Evolutionary conservation across 2,329 filamentous ascomycete species (phyloP), one percentile per base, ranked within the genome.

Genomic region (Aotearoamyces nothofagi): DNA sequence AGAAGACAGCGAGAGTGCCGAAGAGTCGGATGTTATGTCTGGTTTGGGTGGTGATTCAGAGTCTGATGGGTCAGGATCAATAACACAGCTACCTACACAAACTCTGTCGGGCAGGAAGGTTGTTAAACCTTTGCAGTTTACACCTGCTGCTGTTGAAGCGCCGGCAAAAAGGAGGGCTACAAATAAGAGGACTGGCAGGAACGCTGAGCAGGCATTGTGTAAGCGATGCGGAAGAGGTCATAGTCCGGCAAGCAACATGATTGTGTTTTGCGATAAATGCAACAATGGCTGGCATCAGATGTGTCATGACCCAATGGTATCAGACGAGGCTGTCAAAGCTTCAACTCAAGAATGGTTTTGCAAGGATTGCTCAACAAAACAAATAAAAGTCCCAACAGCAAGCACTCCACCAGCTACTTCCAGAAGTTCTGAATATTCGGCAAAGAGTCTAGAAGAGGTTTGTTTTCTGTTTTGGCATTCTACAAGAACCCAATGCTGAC

Each of bases 261-360:
- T 92, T 47, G 80, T 90, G 3, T 83, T 86, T 51, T 92, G 82
- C 55, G 79, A 87, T 52, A 73, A 73, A 10, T 92, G 82, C 56
- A 80, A 82, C 47, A 61, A 63, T 16, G 69, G 74, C 23, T 92
- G 82, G 67, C 82, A 92, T 51, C 79, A 84, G 49, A 69, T 71
- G 43, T 92, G 82, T 45, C 81, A 92, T 49, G 66, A 79, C 33
- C 81, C 81, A 1, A 65, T 66, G 6, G 80, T 92, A 35, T 62
- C 66, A n/a, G 67, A 76, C 36, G 68, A 75, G 11, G 69, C 78
- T 12, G 66, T 86, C 26, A 62, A 63, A 19, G 66, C 80, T 35
- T 60, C 72, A 37, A 67, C 69, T 36, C 68, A 68, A 34, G 69
- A 74, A 38, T 90, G 81, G 80, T 69, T 72, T 44, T 90, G 81